phyloP scores from a whole-genome alignment of 2,329 filamentous ascomycete species.

The Calonectria hawksworthii region DNA sequence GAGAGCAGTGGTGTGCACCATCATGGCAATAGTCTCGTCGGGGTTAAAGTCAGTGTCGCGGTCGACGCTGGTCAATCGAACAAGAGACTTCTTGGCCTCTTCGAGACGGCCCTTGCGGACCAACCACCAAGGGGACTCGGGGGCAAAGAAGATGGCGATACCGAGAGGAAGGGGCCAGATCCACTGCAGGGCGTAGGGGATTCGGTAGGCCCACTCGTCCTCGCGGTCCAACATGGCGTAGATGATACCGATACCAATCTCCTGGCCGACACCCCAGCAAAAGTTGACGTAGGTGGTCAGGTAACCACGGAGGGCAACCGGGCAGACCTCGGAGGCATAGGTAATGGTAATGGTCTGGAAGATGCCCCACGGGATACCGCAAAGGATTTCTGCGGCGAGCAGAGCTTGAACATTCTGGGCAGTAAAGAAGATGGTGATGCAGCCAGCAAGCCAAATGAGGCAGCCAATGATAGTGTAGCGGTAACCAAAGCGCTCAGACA shows the following conservation, averaged over 20 bases:
- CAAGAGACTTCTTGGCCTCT: conserved; percentile 75
- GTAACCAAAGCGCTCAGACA: conserved; percentile 78
- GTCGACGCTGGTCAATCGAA: conserved; percentile 74
- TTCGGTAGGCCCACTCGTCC: conserved; percentile 78
- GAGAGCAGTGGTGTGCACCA: conserved; percentile 88
- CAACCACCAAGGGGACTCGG: conserved; percentile 83
- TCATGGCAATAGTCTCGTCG: conserved; percentile 91
- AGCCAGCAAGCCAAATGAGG: conserved; percentile 66
- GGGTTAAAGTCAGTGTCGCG: conserved; percentile 81
- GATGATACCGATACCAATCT: conserved; percentile 81
- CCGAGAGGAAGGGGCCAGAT: conserved; percentile 81
- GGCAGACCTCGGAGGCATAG: conserved; percentile 81
- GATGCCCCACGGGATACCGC: conserved; percentile 74
- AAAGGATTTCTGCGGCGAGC: conserved; percentile 73
- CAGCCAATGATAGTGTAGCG: conserved; percentile 74
- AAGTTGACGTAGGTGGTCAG: conserved; percentile 83
- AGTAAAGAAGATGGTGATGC: conserved; percentile 76
- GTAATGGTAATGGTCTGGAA: conserved; percentile 73
- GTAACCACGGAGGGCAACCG: conserved; percentile 78
- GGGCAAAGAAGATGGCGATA: conserved; percentile 76
- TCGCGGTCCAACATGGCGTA: conserved; percentile 74
- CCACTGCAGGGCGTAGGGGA: conserved; percentile 82
- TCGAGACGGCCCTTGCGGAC: conserved; percentile 75
- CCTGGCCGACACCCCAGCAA: conserved; percentile 83
- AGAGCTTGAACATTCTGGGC: conserved; percentile 71